A percentile compares a stretch with the other conserved stretches of the same genome.
Conservation (phyloP, 371 early-diverging fungal species). For the Saksenaea vasiformis region DNA sequence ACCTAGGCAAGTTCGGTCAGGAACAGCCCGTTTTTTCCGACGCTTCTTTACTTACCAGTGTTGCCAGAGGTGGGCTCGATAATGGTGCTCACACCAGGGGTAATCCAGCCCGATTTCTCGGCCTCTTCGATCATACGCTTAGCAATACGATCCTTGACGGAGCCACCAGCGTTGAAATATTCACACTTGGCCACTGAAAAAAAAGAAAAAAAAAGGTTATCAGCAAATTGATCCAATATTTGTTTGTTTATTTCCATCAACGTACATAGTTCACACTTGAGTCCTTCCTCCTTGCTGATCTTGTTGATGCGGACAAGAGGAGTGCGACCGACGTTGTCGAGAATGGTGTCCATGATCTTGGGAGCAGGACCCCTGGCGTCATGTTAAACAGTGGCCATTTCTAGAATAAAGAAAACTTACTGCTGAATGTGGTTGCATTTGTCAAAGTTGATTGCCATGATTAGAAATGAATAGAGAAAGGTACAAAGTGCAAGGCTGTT, state of each 20-base stretch:
- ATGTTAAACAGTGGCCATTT: background rate
- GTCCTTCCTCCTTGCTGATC: conserved; percentile 82
- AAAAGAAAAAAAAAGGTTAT: conserved; percentile 3
- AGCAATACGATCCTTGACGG: conserved; percentile 97
- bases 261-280: conserved; percentile 93
- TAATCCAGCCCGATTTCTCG: conserved; percentile 86
- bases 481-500: too few species aligned
- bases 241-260: background rate
- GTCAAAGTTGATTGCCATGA: background rate
- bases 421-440: background rate
- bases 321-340: conserved; percentile 96
- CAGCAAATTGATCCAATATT: conserved; percentile 15
- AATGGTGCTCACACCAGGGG: conserved; percentile 85
- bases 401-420: background rate
- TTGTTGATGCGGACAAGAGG: conserved; percentile 90
- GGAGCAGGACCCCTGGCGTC: conserved; percentile 53
- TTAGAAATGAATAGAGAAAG: too few species aligned
- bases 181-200: conserved; percentile 93
- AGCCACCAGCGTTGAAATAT: conserved; percentile 97
- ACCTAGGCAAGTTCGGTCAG: conserved; percentile 27
- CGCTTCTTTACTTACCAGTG: conserved; percentile 62
- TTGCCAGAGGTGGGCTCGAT: conserved; percentile 98
- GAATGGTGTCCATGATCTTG: conserved; percentile 71
- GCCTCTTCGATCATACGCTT: conserved; percentile 95
- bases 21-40: background rate